Percentiles rank a stretch among this genome's conserved stretches.
Conservation (phyloP, 2,329 filamentous ascomycete species). For the Fusarium concolor region DNA sequence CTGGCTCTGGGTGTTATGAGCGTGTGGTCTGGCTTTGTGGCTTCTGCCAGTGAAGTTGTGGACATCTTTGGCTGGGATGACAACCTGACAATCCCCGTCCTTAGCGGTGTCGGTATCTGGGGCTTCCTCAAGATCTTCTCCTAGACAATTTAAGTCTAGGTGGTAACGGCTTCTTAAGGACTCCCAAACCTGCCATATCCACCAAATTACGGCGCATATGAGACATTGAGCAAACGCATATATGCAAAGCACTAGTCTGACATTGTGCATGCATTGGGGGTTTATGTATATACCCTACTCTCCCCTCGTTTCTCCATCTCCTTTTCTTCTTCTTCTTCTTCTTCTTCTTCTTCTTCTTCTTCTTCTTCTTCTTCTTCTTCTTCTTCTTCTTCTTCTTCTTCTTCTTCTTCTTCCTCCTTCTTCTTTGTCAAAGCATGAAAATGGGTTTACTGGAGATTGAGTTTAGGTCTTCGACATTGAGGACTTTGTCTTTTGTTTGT, state of each 20-base stretch:
- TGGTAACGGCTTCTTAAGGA: conserved; percentile 5
- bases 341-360: conserved; percentile 30
- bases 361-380: conserved; percentile 32
- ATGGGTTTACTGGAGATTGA: conserved; percentile 22
- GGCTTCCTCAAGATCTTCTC: conserved; percentile 91
- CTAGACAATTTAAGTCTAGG: conserved; percentile 48
- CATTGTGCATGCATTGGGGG: conserved; percentile 30
- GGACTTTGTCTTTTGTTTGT: conserved; percentile 36
- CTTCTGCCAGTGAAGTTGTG: conserved; percentile 88
- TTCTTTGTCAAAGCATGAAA: conserved; percentile 24
- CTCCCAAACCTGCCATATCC: background rate
- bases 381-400: conserved; percentile 27
- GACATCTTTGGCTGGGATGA: conserved; percentile 97
- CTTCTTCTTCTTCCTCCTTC: conserved; percentile 31
- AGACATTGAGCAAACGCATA: conserved; percentile 26
- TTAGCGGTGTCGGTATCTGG: conserved; percentile 91
- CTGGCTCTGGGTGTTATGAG: conserved; percentile 84
- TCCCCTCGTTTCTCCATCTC: conserved; percentile 13
- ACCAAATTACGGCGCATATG: conserved; percentile 15
- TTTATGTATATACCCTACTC: conserved; percentile 20
- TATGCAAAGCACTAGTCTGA: conserved; percentile 21
- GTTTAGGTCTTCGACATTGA: background rate
- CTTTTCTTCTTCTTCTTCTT: conserved; percentile 32
- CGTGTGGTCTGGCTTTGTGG: conserved; percentile 87
- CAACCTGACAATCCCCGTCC: conserved; percentile 93